Percentiles rank a stretch among this genome's conserved stretches.
Conservation (phyloP, 116 monocot species). For the Iris pallida region DNA sequence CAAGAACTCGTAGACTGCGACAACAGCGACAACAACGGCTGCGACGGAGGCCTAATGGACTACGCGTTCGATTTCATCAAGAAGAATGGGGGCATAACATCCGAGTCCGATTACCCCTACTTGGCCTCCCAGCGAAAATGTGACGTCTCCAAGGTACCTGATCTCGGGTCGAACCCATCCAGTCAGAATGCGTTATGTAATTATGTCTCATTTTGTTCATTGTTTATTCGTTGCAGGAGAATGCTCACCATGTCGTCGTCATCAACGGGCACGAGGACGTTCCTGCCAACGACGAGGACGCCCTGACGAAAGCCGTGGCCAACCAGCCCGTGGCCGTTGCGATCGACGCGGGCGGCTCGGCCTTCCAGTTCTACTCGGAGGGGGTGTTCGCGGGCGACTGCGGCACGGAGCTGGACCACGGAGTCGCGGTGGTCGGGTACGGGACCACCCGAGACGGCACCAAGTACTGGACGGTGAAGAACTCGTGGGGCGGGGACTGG, state of each 20-base stretch:
- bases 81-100: conserved; percentile 30
- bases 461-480: conserved; percentile 12
- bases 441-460: conserved; percentile 7
- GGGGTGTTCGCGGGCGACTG: conserved; percentile 51
- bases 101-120: conserved; percentile 39
- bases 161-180: too few species aligned
- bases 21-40: conserved; percentile 24
- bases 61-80: conserved; percentile 43
- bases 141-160: conserved; percentile 21
- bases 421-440: conserved; percentile 23
- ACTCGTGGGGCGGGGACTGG: conserved; percentile 6
- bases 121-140: conserved; percentile 25
- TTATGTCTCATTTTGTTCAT: too few species aligned
- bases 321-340: too few species aligned
- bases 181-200: too few species aligned
- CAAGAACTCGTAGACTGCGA: conserved; percentile 38
- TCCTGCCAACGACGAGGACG: conserved; percentile 38
- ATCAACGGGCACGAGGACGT: conserved; percentile 51
- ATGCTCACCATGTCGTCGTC: conserved; percentile 1
- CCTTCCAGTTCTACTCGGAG: conserved; percentile 60
- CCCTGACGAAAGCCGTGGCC: conserved; percentile 46
- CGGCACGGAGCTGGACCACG: conserved; percentile 55
- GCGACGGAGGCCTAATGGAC: conserved; percentile 49
- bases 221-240: background rate
- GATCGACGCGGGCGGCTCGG: conserved; percentile 41